A percentile compares a stretch with the other conserved stretches of the same genome.
Evolutionary conservation across 2,329 filamentous ascomycete genomes (phyloP).

Genomic region (Alternaria burnsii): DNA sequence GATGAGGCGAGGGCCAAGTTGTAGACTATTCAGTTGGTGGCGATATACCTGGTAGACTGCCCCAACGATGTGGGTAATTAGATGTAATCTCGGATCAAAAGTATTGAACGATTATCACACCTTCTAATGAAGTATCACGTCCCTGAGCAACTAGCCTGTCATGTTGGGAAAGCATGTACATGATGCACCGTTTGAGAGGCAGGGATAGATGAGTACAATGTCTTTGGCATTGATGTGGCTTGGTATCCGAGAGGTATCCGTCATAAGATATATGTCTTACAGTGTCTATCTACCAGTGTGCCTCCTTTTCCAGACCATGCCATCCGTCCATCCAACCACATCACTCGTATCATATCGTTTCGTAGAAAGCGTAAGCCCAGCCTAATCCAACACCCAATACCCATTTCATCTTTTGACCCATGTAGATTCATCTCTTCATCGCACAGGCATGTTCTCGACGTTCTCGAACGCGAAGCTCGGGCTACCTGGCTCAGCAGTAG

Average conservation of each 20-base stretch:
- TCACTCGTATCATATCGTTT: not conserved
- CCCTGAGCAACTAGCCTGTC: not conserved
- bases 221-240: not conserved
- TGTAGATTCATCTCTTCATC: conserved; percentile 16
- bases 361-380: not conserved
- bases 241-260: not conserved
- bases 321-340: not conserved
- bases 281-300: not conserved
- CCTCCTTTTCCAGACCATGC: not conserved
- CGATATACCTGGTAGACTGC: not conserved
- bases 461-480: conserved; percentile 90
- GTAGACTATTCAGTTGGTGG: conserved; percentile 28
- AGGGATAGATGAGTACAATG: not conserved
- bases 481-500: conserved; percentile 79
- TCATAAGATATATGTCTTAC: not conserved
- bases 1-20: conserved; percentile 49
- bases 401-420: not conserved
- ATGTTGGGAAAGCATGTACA: too few species aligned
- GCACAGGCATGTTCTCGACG: conserved; percentile 55
- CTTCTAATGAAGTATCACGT: not conserved
- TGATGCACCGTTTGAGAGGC: too few species aligned
- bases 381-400: not conserved
- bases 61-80: not conserved
- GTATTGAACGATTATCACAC: not conserved
- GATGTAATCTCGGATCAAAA: not conserved